These are phyloP conservation scores for Tricholoma sp. DNA, from an alignment of 768 basidiomycete species.

Conservation along the genomic window DNA sequence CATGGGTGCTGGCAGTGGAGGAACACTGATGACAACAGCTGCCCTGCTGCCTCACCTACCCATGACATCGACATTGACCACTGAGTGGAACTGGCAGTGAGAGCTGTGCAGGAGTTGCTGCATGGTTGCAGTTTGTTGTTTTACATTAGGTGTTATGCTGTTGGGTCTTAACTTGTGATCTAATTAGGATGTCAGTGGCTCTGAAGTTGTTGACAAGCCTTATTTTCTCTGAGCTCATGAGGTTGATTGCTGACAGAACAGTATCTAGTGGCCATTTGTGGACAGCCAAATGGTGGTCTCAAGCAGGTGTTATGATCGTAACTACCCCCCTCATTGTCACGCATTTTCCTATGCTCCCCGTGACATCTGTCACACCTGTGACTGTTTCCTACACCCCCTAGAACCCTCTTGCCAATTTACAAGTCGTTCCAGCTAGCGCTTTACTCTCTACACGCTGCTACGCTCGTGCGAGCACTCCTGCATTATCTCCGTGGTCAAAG, in stretches of 20 bases:
- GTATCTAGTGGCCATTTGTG: slow-evolving; percentile 40
- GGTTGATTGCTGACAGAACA: background rate
- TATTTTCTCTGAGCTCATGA: background rate
- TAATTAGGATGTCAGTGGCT: slow-evolving; percentile 38
- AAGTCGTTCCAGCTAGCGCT: no score
- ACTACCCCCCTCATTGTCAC: no score
- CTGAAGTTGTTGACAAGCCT: slow-evolving; percentile 33
- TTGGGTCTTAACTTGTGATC: background rate
- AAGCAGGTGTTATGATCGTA: no score
- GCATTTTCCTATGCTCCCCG: no score
- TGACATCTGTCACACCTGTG: no score
- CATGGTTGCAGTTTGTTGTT: slow-evolving; percentile 41
- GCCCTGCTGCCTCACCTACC: slow-evolving; percentile 3
- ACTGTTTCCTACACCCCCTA: no score
- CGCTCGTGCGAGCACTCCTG: no score
- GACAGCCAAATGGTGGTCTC: slow-evolving; percentile 46
- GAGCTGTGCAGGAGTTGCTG: slow-evolving; percentile 36
- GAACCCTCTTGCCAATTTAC: no score
- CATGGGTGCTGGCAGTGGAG: slow-evolving; percentile 24
- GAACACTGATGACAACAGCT: no score
- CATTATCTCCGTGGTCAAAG: no score
- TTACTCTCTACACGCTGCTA: no score
- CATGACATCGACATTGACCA: slow-evolving; percentile 6
- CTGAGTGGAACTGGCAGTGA: slow-evolving; percentile 15
- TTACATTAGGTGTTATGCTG: no score